Base-by-base conservation (phyloP, 371 early-diverging fungal species). In the Apophysomyces elegans region DNA sequence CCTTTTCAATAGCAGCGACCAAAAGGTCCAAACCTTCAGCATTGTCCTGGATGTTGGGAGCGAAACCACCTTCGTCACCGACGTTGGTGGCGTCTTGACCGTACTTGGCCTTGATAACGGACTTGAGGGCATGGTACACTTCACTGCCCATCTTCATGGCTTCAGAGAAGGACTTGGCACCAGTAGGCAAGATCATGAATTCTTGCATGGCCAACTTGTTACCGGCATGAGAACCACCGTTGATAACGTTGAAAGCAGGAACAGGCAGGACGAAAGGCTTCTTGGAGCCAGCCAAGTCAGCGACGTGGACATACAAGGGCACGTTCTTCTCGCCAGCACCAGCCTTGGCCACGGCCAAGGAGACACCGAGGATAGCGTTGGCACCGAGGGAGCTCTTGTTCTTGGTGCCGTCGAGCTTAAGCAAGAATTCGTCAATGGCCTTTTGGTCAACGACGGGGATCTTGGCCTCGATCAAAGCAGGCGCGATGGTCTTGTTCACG, bases 61-160 rank as follows among this genome's bases (percentile, higher is more conserved):
- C 99, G 80, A 99, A 99, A 67, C 99, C 99, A 78, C 99, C 99
- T 86, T 99, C 99, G 78, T 99, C 99, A 74, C 99, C 99, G 67
- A 99, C 99, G 78, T 96, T 95, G 78, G 95, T 97, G 74, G 96
- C 95, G 75, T 97, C 98, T 79, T 93, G 95, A 62, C 99, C 98
- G 84, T 98, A 99, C 90, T 98, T 95, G 76, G 86, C 79, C 90
- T 96, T 96, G 88, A 99, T 98, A 67, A 96, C 95, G 9, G 76
- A 67, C 90, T 98, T 99, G 62, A 99, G 84, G 73, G 85, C 70
- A 83, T 96, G 95, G 88, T 99, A 99, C 71, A 98, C 96, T 84
- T 98, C 97, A 57, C 93, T 86, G 61, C 98, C 98, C 61, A 97
- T 97, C 88, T 92, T 91, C 97, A 98, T 96, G 74, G 98, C 98